Percentiles rank a stretch among this genome's conserved stretches.
phyloP scores from a whole-genome alignment of 2,329 filamentous ascomycete species.

The Monosporascus sp. region DNA sequence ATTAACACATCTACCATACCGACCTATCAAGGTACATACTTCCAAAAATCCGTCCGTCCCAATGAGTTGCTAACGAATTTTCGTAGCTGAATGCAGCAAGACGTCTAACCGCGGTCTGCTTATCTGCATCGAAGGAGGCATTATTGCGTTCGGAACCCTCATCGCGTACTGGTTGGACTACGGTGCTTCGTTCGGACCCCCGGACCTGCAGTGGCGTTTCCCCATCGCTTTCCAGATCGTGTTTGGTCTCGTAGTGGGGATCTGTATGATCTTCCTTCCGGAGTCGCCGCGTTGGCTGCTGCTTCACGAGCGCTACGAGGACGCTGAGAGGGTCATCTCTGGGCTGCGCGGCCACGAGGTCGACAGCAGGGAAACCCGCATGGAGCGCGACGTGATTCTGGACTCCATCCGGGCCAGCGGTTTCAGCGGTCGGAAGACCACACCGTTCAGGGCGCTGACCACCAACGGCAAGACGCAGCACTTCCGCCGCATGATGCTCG shows the following conservation, averaged over 20 bases:
- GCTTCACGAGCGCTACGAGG: constrained; percentile 43
- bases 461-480: constrained; percentile 62
- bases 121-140: constrained; percentile 40
- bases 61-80: constrained; percentile 2
- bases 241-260: constrained; percentile 39
- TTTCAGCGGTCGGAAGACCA: constrained; percentile 38
- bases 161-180: constrained; percentile 49
- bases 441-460: constrained; percentile 49
- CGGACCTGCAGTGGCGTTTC: constrained; percentile 49
- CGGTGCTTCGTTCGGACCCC: constrained; percentile 37
- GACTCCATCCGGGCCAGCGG: constrained; percentile 57
- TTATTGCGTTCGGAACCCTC: constrained; percentile 40
- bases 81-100: constrained; percentile 38
- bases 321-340: constrained; percentile 31
- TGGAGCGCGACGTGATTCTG: constrained; percentile 56
- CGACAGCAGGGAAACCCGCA: constrained; percentile 51
- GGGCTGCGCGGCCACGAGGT: constrained; percentile 37
- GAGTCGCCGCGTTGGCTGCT: constrained; percentile 43
- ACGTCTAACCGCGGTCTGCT: constrained; percentile 38
- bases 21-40: constrained; percentile 35
- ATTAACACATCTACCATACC: constrained; percentile 44
- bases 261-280: constrained; percentile 40
- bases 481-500: constrained; percentile 59
- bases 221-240: constrained; percentile 46
- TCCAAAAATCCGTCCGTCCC: too few relatives aligned